Percentiles rank a stretch among this genome's conserved stretches.
phyloP scores from a whole-genome alignment of 805 yeast species.

The Candida golubevii region DNA sequence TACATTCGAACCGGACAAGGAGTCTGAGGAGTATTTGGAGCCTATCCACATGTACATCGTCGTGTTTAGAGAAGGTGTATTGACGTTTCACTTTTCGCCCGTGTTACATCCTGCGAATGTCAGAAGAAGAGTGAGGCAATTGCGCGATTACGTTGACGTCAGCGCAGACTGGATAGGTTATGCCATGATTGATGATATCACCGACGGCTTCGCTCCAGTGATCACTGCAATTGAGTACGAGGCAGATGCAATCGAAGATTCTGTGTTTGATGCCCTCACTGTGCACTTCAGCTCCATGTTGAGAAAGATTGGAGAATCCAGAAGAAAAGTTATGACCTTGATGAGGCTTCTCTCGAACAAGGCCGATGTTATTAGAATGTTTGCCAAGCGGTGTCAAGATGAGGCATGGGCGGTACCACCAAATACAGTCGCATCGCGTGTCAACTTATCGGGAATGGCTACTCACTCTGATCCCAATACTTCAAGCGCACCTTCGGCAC shows the following conservation, averaged over 20 bases:
- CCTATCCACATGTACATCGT: slow-evolving; percentile 66
- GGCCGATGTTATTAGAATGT: slow-evolving; percentile 94
- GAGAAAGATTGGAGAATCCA: slow-evolving; percentile 78
- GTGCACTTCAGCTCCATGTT: slow-evolving; percentile 74
- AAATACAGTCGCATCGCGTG: slow-evolving; percentile 13
- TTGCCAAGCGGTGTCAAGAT: slow-evolving; percentile 92
- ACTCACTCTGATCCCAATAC: background rate
- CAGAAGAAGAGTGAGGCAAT: slow-evolving; percentile 75
- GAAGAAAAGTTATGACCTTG: slow-evolving; percentile 88
- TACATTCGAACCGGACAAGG: slow-evolving; percentile 83
- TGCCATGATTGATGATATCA: slow-evolving; percentile 78
- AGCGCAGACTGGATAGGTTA: slow-evolving; percentile 81
- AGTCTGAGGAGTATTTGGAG: slow-evolving; percentile 77
- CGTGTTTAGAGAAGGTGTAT: slow-evolving; percentile 56
- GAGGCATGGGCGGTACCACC: slow-evolving; percentile 31
- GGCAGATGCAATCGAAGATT: slow-evolving; percentile 79
- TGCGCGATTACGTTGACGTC: slow-evolving; percentile 73
- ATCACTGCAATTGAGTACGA: slow-evolving; percentile 73
- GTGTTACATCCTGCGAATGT: slow-evolving; percentile 63
- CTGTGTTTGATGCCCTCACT: slow-evolving; percentile 77
- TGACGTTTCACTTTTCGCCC: slow-evolving; percentile 58
- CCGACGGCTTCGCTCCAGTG: slow-evolving; percentile 81
- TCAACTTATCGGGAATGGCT: slow-evolving; percentile 16
- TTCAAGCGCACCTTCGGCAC: slow-evolving; percentile 8
- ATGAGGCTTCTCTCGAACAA: slow-evolving; percentile 87